phyloP scores from a whole-genome alignment of 306 rosid genomes.

The Vicia villosa region DNA sequence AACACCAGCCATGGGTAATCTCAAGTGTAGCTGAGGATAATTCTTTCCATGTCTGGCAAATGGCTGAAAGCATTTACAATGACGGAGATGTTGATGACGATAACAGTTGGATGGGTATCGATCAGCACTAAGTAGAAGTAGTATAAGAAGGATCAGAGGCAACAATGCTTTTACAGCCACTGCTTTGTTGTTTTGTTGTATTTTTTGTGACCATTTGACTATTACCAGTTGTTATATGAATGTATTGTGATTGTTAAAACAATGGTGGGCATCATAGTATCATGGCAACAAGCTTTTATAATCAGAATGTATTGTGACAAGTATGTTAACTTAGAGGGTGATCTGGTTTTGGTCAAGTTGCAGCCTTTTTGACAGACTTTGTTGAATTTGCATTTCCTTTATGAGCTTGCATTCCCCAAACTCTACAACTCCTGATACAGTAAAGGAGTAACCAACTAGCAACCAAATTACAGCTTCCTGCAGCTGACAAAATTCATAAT shows the following conservation, averaged over 20 bases:
- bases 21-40: slow-evolving; percentile 93
- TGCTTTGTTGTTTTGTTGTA: slow-evolving; percentile 23
- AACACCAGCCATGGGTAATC: slow-evolving; percentile 74
- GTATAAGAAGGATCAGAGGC: slow-evolving; percentile 7
- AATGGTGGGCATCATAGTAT: slow-evolving; percentile 1
- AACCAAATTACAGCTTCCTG: too few relatives aligned
- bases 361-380: too few relatives aligned
- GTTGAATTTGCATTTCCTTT: too few relatives aligned
- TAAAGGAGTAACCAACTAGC: too few relatives aligned
- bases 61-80: slow-evolving; percentile 69
- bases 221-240: not conserved
- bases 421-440: too few relatives aligned
- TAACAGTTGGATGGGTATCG: slow-evolving; percentile 26
- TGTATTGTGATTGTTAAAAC: not conserved
- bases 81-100: slow-evolving; percentile 54
- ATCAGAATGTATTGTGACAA: not conserved
- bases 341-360: not conserved
- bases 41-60: slow-evolving; percentile 87
- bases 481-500: too few relatives aligned
- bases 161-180: not conserved
- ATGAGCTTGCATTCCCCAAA: too few relatives aligned
- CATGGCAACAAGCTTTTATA: not conserved
- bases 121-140: slow-evolving; percentile 12
- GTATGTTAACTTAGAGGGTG: not conserved
- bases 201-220: not conserved